These are phyloP conservation scores for Platanus orientalis DNA, from an alignment of 164 flowering plant species.

Conservation along the genomic window DNA sequence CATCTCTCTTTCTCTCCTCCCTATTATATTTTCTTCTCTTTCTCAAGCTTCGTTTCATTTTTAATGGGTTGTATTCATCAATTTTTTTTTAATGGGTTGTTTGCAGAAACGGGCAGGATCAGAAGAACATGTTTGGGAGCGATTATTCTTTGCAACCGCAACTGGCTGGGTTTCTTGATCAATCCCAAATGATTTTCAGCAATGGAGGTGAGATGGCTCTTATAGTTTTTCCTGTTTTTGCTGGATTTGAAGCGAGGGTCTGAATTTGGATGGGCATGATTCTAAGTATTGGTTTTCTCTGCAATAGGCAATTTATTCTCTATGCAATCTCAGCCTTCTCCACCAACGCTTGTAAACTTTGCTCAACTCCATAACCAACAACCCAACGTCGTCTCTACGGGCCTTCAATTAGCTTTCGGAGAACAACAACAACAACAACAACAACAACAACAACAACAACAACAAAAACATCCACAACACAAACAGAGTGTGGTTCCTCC, in stretches of 20 bases:
- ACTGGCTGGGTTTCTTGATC: slow-evolving; percentile 41
- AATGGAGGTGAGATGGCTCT: slow-evolving; percentile 37
- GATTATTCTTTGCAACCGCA: slow-evolving; percentile 48
- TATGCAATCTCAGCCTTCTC: slow-evolving; percentile 35
- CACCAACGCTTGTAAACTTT: slow-evolving; percentile 46
- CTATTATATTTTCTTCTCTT: not conserved
- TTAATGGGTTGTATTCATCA: slow-evolving; percentile 25
- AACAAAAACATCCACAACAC: slow-evolving; percentile 29
- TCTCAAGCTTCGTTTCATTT: not conserved
- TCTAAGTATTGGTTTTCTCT: slow-evolving; percentile 3
- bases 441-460: slow-evolving; percentile 28
- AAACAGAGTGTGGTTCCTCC: slow-evolving; percentile 16
- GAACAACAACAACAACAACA: slow-evolving; percentile 50
- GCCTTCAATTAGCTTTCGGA: slow-evolving; percentile 56
- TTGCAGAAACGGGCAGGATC: slow-evolving; percentile 49
- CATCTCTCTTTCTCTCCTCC: not conserved
- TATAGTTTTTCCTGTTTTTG: not conserved
- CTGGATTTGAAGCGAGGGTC: not conserved
- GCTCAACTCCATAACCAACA: slow-evolving; percentile 53
- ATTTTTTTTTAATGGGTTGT: slow-evolving; percentile 29
- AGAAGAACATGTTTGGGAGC: slow-evolving; percentile 19
- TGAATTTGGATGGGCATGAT: not conserved
- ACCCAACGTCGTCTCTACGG: slow-evolving; percentile 56
- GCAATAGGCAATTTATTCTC: slow-evolving; percentile 31
- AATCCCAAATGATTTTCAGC: slow-evolving; percentile 43